Base-by-base conservation (phyloP, 2,329 filamentous ascomycete genomes). In the Chlorencoelia australis region DNA sequence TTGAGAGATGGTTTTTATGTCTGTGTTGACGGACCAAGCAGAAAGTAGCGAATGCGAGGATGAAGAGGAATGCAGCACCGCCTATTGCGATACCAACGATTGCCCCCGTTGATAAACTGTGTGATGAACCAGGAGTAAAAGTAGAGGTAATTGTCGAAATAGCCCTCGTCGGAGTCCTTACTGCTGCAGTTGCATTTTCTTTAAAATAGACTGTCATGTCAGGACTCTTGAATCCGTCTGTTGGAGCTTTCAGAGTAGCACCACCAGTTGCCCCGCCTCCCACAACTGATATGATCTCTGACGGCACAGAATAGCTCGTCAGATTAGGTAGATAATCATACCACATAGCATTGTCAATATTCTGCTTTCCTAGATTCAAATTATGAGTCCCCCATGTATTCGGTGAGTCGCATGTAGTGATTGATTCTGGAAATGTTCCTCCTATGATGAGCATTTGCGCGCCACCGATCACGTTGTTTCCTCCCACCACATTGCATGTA, bases 361-460 rank as follows among this genome's bases (percentile, higher is more conserved):
- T 69, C 20, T 68, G 66, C 36, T 66, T 59, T 15, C 71, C 67
- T 16, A 75, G 54, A 46, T 75, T 66, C 40, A 71, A 56, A 41
- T 71, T 70, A 53, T 78, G 73, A 8, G 67, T 67, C 4, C 69
- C 73, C 61, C 67, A 73, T 16, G 67, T 61, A 9, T 59, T 57
- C 1, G 63, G 60, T n/a, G 59, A 59, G 48, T 79, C 74, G 47
- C 74, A 79, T 5, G 59, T 47, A 6, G 59, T 48, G 22, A 63
- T 55, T 8, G 51, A 57, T 7, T 61, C 47, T 0, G 73, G 67
- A 41, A 77, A 75, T 30, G 64, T 66, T 13, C 76, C 76, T 15
- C 76, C 75, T 22, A 79, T 69, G 30, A 80, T 63, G 16, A 80
- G 56, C 69, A 80, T 79, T 52, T 80, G 75, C 4, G 67, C 63